Evolutionary conservation across 805 yeast genomes (phyloP), one percentile per base, ranked within the genome.

Genomic region (Monosporozyma aerobia): DNA sequence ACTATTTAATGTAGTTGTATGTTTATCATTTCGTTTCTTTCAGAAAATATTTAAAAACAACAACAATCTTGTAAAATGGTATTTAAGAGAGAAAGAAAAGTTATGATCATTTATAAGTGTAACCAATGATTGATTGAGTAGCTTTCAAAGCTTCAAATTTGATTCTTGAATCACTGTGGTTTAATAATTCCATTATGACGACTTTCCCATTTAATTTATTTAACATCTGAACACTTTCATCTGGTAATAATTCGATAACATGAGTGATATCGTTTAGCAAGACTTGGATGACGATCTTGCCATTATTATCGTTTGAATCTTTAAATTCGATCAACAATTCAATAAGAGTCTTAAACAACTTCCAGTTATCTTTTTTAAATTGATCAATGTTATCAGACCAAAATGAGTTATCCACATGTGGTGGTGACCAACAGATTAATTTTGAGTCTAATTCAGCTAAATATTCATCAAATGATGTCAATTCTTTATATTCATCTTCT

Each of bases 131-230:
- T 53, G 84, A 79, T 73, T 94, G 99, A n/a, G 97, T 88, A 3
- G 97, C 90, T 69, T 87, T 88, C 64, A 94, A 78, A 1, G 98
- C 98, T 73, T 92, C 97, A 67, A 85, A 94, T 67, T 92, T 87
- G 59, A 94, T 90, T 65, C 88, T 94, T 23, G 90, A 78, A 67
- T 90, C 90, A 44, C 83, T 79, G 53, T 83, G 81, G 63, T 80
- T 82, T 81, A 94, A 82, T 57, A 90, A 75, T 56, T 79, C 79
- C 98, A 94, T 92, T 53, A 94, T 80, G 67, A 81, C 80, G 23
- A 85, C 73, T 75, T 94, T 94, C 58, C 85, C 76, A 61, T 88
- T 79, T 57, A 71, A 65, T 61, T 78, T 71, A 62, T 73, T 75
- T 49, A 87, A 67, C 13, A 80, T 73, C 48, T 72, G 73, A 27